Base-by-base conservation (phyloP, 2,329 filamentous ascomycete species). In the Drechslerella dactyloides region DNA sequence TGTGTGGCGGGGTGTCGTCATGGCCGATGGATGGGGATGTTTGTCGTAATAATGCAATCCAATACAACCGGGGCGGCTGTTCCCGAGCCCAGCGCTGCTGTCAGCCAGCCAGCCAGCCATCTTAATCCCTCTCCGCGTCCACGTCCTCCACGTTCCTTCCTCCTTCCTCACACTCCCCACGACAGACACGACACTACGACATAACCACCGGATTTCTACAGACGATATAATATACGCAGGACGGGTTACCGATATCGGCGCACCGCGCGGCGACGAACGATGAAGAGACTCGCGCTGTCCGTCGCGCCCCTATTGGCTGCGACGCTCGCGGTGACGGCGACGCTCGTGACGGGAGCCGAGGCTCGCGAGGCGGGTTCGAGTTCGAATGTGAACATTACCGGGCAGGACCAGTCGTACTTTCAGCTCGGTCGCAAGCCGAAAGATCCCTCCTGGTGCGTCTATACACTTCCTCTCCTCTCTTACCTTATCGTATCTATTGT, bases 391-490 rank as follows among this genome's bases (percentile, higher is more conserved):
- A 89, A 87, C 78, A 87, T 85, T 76, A 86, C 86, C 59, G 84
- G 85, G 56, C 78, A 84, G 74, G 85, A 86, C 75, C 86, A 84
- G 81, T 82, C 85, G 78, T 85, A 83, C 76, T 85, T 86, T 46
- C 19, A 17, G 42, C 75, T 50, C 79, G 79, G 86, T 75, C 87
- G 89, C 77, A 86, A 90, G 55, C 89, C 91, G 5, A 85, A 85
- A 74, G 86, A 89, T 77, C 90, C 90, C 59, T 90, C 90, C 77
- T 94, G 87, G 87, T 89, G 80, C 75, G 82, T 79, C 78, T 13
- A 80, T 74, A 5, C 5, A 54, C 27, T 5, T 13, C 33, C 17
- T n/a, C 23, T 11, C 7, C 30, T 24, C 19, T 48, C 24, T 35
- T 1, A 21, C 48, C 27, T 40, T 48, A 30, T 19, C 2, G 21